Percentiles rank a stretch among this genome's conserved stretches.
These are phyloP conservation scores for Termitomyces sp. DNA, from an alignment of 768 basidiomycete species.

Conservation along the genomic window DNA sequence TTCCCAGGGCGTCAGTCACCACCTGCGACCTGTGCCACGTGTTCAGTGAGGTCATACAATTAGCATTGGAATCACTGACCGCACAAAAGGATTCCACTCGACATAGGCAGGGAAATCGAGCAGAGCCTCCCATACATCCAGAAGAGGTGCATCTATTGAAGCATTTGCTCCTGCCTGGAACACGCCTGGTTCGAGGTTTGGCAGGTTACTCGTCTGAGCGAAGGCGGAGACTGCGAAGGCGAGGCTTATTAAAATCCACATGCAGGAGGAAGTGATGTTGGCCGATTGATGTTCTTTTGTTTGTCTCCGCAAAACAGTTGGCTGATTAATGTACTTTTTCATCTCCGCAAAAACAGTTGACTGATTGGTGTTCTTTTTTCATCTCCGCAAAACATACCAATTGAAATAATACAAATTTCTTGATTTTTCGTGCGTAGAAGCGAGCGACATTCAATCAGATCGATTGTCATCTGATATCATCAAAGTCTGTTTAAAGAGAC, in stretches of 20 bases:
- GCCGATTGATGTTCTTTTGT: no score
- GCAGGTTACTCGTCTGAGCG: constrained; percentile 19
- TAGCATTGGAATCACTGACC: constrained; percentile 12
- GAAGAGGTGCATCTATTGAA: constrained; percentile 47
- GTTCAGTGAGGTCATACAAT: not conserved
- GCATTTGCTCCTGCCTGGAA: constrained; percentile 32
- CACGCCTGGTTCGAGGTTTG: constrained; percentile 27
- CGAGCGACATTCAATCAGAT: no score
- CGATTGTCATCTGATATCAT: no score
- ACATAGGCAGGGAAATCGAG: constrained; percentile 48
- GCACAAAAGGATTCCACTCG: constrained; percentile 43
- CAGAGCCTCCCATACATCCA: constrained; percentile 45
- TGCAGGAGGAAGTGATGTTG: no score
- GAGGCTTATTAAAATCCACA: not conserved
- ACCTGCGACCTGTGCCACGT: constrained; percentile 18
- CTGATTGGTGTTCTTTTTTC: no score
- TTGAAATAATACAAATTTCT: no score
- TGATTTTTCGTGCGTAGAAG: no score
- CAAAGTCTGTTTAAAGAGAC: no score
- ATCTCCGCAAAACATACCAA: no score
- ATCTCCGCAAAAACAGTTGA: no score
- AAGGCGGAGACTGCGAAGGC: not conserved
- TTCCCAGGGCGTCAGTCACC: constrained; percentile 20
- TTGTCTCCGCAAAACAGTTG: no score
- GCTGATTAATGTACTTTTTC: no score